Base-by-base conservation (phyloP, 1,139 yeast species). In the Geotrichum carabidarum region DNA sequence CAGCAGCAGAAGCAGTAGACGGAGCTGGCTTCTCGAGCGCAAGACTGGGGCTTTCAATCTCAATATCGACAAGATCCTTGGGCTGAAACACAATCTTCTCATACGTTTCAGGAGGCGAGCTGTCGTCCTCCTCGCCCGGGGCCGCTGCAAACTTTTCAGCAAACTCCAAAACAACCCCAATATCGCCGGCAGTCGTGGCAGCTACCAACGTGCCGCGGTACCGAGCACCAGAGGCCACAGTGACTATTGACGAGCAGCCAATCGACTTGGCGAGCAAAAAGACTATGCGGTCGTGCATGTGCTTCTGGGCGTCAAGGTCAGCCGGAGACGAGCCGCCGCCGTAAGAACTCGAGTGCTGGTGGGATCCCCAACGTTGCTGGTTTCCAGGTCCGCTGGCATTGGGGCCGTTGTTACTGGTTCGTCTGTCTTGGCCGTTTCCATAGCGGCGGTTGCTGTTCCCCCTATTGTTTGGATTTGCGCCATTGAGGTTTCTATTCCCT, bases 61-160 rank as follows among this genome's bases (percentile, higher is more conserved):
- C 83, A 54, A 86, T 66, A 67, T 83, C 89, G 57, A 83, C 78
- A 60, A 87, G 75, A 60, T 86, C 91, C 55, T 79, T 79, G 9
- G 82, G 77, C 57, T 75, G 72, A 58, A 85, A 74, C 42, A 82
- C 71, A 60, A 85, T 65, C 44, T 75, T 75, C 22, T 77, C 78
- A 8, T 78, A 77, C 27, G 74, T 48, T n/a, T 62, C 65, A 12
- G 70, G 71, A 6, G 62, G 50, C 47, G 72, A 68, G 27, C 68
- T 68, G n/a, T 61, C 67, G 18, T 57, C 59, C 30, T 67, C 71
- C 8, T 68, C 70, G 22, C 74, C 76, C 12, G 73, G 68, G 8
- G 71, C 72, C 12, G 68, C 60, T 8, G 69, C 68, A 46, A 75
- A 63, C 60, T 78, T 69, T 48, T 77, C 70, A 3, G 86, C 86